Conservation (phyloP, 768 basidiomycete genomes). For the Daedalea quercina region DNA sequence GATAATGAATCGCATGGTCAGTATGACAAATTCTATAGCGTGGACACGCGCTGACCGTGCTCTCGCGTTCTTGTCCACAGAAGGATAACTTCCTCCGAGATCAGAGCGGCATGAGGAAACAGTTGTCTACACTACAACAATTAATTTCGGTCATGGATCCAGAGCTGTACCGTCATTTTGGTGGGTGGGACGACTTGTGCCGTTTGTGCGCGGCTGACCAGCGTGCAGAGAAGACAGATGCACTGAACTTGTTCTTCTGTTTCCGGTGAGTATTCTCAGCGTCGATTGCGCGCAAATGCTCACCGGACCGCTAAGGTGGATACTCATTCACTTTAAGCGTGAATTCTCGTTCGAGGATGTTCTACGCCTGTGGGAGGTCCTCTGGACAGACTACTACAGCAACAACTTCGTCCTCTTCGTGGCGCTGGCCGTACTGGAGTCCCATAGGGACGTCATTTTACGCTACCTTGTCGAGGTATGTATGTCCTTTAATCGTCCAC, state of each 20-base stretch:
- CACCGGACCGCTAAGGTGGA: slow-evolving; percentile 53
- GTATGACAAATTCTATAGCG: slow-evolving; percentile 18
- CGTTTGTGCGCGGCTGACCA: background rate
- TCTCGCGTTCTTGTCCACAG: slow-evolving; percentile 31
- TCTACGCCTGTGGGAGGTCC: slow-evolving; percentile 85
- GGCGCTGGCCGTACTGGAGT: slow-evolving; percentile 89
- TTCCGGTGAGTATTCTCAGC: slow-evolving; percentile 65
- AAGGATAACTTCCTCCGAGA: slow-evolving; percentile 94
- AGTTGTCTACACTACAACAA: slow-evolving; percentile 83
- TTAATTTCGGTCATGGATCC: slow-evolving; percentile 93
- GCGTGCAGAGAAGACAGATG: slow-evolving; percentile 74
- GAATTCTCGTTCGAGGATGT: slow-evolving; percentile 94
- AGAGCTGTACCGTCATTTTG: slow-evolving; percentile 86
- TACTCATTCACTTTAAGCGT: slow-evolving; percentile 91
- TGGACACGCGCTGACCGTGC: background rate
- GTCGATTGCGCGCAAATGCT: background rate
- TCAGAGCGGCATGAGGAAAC: slow-evolving; percentile 97
- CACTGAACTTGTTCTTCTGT: slow-evolving; percentile 94
- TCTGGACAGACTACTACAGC: slow-evolving; percentile 91
- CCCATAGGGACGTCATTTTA: slow-evolving; percentile 90
- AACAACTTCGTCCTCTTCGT: slow-evolving; percentile 87
- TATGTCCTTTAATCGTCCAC: slow-evolving; percentile 1
- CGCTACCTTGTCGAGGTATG: slow-evolving; percentile 90
- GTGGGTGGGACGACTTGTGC: slow-evolving; percentile 30
- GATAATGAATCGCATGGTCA: slow-evolving; percentile 92